phyloP scores from a whole-genome alignment of 768 basidiomycete species.

The Gymnopilus junonius region DNA sequence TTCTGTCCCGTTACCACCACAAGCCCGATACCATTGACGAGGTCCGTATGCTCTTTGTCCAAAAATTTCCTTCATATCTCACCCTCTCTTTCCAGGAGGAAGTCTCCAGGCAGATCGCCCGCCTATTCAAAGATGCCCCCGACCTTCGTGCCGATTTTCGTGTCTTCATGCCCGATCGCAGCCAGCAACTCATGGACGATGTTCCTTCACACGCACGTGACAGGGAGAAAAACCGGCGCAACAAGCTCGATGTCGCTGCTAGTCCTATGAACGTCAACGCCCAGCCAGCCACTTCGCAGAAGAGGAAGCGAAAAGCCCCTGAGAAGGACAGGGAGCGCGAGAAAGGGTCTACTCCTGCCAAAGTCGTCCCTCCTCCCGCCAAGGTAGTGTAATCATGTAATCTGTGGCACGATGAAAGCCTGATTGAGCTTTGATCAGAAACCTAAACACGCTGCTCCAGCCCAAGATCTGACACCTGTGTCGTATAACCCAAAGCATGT shows the following conservation, averaged over 20 bases:
- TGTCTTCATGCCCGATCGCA: conserved; percentile 73
- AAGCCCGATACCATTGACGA: conserved; percentile 65
- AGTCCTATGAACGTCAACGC: conserved; percentile 26
- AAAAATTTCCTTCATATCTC: neutral
- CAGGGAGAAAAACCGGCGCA: conserved; percentile 45
- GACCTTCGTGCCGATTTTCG: conserved; percentile 77
- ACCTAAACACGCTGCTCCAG: conserved; percentile 38
- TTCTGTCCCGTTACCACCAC: conserved; percentile 67
- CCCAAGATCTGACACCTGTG: conserved; percentile 42
- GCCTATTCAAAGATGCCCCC: conserved; percentile 75
- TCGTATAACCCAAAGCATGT: conserved; percentile 40
- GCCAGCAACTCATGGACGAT: conserved; percentile 55
- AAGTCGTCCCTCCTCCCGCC: conserved; percentile 32
- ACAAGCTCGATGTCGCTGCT: conserved; percentile 48
- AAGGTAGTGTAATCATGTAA: conserved; percentile 39
- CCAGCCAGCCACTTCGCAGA: conserved; percentile 54
- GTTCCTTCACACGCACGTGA: conserved; percentile 37
- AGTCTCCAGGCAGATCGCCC: conserved; percentile 68
- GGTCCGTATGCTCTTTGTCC: conserved; percentile 34
- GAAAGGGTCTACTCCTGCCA: conserved; percentile 34
- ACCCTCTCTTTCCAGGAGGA: conserved; percentile 51
- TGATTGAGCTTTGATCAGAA: conserved; percentile 31
- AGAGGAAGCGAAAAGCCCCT: conserved; percentile 67
- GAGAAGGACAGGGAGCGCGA: conserved; percentile 54
- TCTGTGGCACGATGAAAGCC: conserved; percentile 12